Percentiles rank a stretch among this genome's conserved stretches.
Conservation (phyloP, 176 grass and related monocot species). For the Avena sativa region DNA sequence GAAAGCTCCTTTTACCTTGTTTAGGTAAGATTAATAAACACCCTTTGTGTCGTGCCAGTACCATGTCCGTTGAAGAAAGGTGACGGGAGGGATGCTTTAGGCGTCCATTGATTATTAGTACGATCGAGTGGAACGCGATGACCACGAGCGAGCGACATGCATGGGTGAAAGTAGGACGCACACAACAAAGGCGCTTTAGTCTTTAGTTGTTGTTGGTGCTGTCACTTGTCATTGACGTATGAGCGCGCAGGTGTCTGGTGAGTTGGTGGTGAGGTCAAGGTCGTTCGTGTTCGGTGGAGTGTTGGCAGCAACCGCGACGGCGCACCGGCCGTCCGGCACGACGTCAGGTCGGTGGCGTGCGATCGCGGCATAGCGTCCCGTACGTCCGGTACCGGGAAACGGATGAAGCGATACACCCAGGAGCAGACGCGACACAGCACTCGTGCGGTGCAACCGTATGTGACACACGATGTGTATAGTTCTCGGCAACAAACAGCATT, state of each 20-base stretch:
- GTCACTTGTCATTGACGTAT: conserved; percentile 15
- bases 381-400: background rate
- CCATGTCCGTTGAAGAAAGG: background rate
- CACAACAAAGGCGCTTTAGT: background rate
- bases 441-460: too few relatives aligned
- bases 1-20: background rate
- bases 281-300: conserved; percentile 1
- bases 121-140: background rate
- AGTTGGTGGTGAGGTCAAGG: background rate
- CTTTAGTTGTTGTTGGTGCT: background rate
- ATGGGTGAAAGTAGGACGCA: background rate
- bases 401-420: too few relatives aligned
- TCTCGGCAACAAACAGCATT: too few relatives aligned
- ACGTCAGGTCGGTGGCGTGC: background rate
- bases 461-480: too few relatives aligned
- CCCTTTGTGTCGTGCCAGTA: background rate
- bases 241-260: background rate
- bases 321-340: conserved; percentile 38
- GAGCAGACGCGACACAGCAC: background rate
- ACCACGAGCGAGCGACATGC: background rate
- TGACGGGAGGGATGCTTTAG: too few relatives aligned
- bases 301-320: conserved; percentile 60
- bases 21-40: background rate
- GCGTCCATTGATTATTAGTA: background rate
- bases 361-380: background rate